Evolutionary conservation across 2,329 filamentous ascomycete species (phyloP), one percentile per base, ranked within the genome.

Genomic region (Chaetomiaceae sp.): DNA sequence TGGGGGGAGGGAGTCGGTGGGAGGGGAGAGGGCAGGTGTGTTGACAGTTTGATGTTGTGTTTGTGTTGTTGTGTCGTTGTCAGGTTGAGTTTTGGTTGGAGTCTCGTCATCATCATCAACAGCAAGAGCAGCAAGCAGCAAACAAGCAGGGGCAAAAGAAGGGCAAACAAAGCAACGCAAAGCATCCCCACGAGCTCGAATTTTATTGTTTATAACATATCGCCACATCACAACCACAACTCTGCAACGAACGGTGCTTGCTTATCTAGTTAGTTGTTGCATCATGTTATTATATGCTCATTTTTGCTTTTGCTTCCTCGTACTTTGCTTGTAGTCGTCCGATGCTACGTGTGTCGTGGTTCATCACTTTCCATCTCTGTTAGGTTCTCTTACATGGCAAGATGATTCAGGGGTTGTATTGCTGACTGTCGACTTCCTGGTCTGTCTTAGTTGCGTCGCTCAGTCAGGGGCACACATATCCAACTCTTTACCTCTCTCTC

Each of bases 1-100:
- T 48, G 46, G 43, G 27, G 30, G n/a, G n/a, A n/a, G n/a, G n/a
- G n/a, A n/a, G 42, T 47, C 45, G 51, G 30, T 33, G 19, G 27
- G 31, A 34, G 51, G 27, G 46, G 30, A 34, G 31, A 33, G 14
- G 38, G 14, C 3, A 4, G 33, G 23, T 17, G 30, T 23, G 10
- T 23, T 33, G 14, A 27, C n/a, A 19, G 23, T 37, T 35, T 4
- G 25, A 9, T 23, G 14, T 21, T 38, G 31, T 17, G 30, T 20
- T 30, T 30, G 42, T 10, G 20, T 31, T 37, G 31, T 4, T 12
- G 20, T 31, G 34, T 20, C 4, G 25, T 33, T 39, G 25, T n/a
- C n/a, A 37, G 33, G 5, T 38, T 4, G 23, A 39, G 17, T 42
- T 37, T 23, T 40, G 38, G 7, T n/a, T 39, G 19, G 17, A 39